Evolutionary conservation across 495 filamentous ascomycete species (phyloP).

Genomic region (Elasticomyces elasticus): DNA sequence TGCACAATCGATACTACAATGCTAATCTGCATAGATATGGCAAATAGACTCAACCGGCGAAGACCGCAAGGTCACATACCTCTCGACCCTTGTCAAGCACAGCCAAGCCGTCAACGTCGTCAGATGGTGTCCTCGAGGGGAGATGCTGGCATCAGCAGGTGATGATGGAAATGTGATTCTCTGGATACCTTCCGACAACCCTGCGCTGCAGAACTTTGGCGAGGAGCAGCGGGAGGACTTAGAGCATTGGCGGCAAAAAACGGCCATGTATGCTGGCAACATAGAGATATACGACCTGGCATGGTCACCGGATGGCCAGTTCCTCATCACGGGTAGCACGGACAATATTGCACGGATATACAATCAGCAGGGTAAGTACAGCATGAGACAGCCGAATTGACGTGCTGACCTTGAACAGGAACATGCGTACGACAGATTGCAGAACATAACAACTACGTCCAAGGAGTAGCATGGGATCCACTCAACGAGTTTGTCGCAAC

Average conservation of each 20-base stretch:
- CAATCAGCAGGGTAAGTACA: no score
- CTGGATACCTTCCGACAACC: slow-evolving; percentile 81
- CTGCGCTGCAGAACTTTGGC: slow-evolving; percentile 56
- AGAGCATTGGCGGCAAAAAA: slow-evolving; percentile 92
- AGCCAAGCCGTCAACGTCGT: slow-evolving; percentile 98
- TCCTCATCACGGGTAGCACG: slow-evolving; percentile 98
- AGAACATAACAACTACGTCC: slow-evolving; percentile 97
- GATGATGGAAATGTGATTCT: slow-evolving; percentile 95
- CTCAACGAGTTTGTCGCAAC: slow-evolving; percentile 97
- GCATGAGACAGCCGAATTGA: background rate
- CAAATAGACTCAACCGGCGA: slow-evolving; percentile 79
- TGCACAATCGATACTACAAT: background rate
- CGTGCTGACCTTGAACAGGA: slow-evolving; percentile 41
- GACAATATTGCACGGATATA: slow-evolving; percentile 97
- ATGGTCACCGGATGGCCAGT: slow-evolving; percentile 92
- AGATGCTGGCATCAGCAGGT: slow-evolving; percentile 86
- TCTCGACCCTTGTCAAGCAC: slow-evolving; percentile 85
- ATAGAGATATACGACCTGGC: slow-evolving; percentile 96
- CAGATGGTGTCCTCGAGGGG: slow-evolving; percentile 85
- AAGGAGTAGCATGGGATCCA: slow-evolving; percentile 97
- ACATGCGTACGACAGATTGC: slow-evolving; percentile 91
- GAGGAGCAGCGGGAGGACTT: slow-evolving; percentile 85
- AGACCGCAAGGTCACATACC: slow-evolving; percentile 74
- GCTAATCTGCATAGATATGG: slow-evolving; percentile 57
- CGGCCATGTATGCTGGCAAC: slow-evolving; percentile 76